A percentile compares a stretch with the other conserved stretches of the same genome.
phyloP scores from a whole-genome alignment of 2,329 filamentous ascomycete genomes.

The Penicillium janthinellum region DNA sequence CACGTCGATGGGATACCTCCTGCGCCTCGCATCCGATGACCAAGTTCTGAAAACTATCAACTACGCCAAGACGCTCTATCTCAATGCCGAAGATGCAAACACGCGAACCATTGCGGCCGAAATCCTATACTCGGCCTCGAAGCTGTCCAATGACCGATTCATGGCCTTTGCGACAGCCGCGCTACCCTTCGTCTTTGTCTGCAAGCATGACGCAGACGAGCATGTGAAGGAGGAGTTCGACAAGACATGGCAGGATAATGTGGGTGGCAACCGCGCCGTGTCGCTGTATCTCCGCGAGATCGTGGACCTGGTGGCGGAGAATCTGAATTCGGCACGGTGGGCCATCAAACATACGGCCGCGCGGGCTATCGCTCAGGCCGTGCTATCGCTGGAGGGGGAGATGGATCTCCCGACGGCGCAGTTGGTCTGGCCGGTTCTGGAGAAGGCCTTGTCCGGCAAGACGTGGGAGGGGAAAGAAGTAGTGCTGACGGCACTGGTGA shows the following conservation, averaged over 20 bases:
- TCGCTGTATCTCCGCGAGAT: conserved; percentile 85
- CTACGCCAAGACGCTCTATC: conserved; percentile 71
- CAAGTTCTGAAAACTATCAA: conserved; percentile 57
- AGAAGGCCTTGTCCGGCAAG: conserved; percentile 81
- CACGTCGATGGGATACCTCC: conserved; percentile 79
- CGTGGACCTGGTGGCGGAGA: conserved; percentile 63
- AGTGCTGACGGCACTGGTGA: conserved; percentile 75
- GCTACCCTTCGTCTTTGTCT: conserved; percentile 85
- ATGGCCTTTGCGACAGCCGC: conserved; percentile 72
- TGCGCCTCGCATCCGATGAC: conserved; percentile 64
- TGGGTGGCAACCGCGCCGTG: conserved; percentile 79
- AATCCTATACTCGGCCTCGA: conserved; percentile 78
- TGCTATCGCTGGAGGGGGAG: conserved; percentile 63
- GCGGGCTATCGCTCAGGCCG: conserved; percentile 73
- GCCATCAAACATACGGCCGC: conserved; percentile 86
- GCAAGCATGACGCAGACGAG: conserved; percentile 79
- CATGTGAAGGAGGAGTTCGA: conserved; percentile 78
- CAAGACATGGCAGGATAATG: conserved; percentile 87
- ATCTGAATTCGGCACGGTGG: conserved; percentile 83
- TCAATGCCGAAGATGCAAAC: conserved; percentile 75
- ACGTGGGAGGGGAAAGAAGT: conserved; percentile 92
- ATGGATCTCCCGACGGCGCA: conserved; percentile 61
- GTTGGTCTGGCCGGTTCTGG: conserved; percentile 77
- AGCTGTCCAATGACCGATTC: conserved; percentile 87
- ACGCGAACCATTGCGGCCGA: conserved; percentile 77